phyloP scores from a whole-genome alignment of 257 asterid genomes.

The Solanum appendiculatum region DNA sequence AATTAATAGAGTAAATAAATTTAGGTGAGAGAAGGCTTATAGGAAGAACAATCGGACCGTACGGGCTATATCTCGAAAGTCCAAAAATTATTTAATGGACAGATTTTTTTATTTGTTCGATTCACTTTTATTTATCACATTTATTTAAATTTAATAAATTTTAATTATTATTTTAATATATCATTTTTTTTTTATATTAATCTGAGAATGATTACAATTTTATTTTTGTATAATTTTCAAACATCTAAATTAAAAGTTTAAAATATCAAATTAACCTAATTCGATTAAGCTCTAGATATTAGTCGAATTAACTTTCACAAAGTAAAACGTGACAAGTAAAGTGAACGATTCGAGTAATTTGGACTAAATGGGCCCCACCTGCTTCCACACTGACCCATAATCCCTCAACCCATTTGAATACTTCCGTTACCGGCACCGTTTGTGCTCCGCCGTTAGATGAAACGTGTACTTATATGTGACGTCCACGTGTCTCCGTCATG shows the following conservation, averaged over 20 bases:
- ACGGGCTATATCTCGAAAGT: conserved; percentile 22
- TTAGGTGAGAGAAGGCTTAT: neutral
- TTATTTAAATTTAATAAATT: no score
- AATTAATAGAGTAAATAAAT: neutral
- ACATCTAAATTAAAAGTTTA: no score
- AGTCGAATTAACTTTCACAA: neutral
- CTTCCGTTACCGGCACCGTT: conserved; percentile 1
- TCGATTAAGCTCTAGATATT: neutral
- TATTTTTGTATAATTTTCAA: no score
- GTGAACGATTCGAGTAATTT: no score
- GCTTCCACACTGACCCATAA: neutral
- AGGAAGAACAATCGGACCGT: conserved; percentile 28
- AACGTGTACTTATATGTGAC: conserved; percentile 26
- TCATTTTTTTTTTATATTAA: no score
- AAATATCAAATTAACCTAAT: neutral
- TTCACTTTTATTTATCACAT: neutral
- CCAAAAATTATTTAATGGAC: conserved; percentile 22
- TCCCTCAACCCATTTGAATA: neutral
- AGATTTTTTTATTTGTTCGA: neutral
- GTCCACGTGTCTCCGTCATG: conserved; percentile 21
- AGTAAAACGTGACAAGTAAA: no score
- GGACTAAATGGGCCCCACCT: neutral
- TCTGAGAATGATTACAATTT: neutral
- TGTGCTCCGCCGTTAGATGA: conserved; percentile 9
- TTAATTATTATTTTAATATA: no score